phyloP scores from a whole-genome alignment of 1,284 basidiomycete genomes.

The Pterulicium gracile region DNA sequence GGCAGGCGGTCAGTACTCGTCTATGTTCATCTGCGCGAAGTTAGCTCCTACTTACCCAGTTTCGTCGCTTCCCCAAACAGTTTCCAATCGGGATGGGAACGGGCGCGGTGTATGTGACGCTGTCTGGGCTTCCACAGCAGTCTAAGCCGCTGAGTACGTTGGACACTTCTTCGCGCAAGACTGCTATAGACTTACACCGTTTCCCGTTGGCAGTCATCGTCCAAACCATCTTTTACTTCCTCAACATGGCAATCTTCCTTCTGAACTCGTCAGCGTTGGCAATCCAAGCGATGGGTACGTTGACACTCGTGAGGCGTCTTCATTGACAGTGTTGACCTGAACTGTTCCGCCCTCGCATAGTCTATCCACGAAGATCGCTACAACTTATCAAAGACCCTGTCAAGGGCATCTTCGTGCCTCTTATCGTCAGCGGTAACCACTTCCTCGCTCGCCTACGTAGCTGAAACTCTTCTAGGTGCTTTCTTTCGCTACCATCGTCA shows the following conservation, averaged over 20 bases:
- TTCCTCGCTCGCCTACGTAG: neutral
- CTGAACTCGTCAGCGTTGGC: constrained; percentile 30
- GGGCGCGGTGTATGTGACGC: constrained; percentile 35
- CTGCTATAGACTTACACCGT: neutral
- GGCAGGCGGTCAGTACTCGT: constrained; percentile 30
- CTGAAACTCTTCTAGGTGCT: constrained; percentile 20
- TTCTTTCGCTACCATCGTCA: constrained; percentile 39
- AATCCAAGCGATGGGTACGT: constrained; percentile 30
- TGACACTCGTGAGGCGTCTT: neutral
- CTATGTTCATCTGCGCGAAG: neutral
- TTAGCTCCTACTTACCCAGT: neutral
- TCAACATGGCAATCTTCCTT: constrained; percentile 32
- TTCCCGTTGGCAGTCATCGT: constrained; percentile 10
- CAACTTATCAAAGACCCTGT: constrained; percentile 32
- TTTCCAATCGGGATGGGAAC: constrained; percentile 42
- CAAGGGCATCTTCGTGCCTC: constrained; percentile 35
- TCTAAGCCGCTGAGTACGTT: constrained; percentile 18
- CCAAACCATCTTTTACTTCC: constrained; percentile 34
- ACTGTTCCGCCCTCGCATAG: constrained; percentile 14
- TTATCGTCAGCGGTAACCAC: constrained; percentile 23
- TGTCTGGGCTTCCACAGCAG: constrained; percentile 28
- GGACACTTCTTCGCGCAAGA: neutral
- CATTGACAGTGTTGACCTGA: neutral
- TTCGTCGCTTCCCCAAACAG: constrained; percentile 14
- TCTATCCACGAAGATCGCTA: constrained; percentile 32